Conservation (phyloP, 2,329 filamentous ascomycete species). For the Biscogniauxia marginata region DNA sequence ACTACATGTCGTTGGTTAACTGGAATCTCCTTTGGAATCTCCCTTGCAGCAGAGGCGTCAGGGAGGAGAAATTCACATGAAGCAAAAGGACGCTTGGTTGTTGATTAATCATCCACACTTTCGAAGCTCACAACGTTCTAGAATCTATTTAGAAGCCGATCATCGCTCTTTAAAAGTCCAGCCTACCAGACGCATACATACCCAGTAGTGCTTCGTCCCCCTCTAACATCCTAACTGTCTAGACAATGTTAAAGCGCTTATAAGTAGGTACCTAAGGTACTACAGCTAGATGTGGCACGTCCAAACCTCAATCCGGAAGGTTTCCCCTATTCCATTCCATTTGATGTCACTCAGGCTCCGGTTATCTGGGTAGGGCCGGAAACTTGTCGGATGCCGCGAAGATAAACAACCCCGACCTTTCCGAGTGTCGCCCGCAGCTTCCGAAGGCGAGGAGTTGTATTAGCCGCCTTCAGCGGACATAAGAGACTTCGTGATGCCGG, state of each 20-base stretch:
- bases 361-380: background rate
- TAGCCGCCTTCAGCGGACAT: background rate
- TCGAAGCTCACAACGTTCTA: slow-evolving; percentile 12
- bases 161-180: background rate
- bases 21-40: too few relatives aligned
- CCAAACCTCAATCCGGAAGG: background rate
- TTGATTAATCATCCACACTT: slow-evolving; percentile 1
- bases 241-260: background rate
- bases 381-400: background rate
- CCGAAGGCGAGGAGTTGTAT: background rate
- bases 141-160: slow-evolving; percentile 13
- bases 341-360: background rate
- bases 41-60: background rate
- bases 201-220: background rate
- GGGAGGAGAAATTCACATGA: background rate
- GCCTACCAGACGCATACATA: background rate
- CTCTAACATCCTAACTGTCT: background rate
- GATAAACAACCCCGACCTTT: background rate
- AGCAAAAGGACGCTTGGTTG: background rate
- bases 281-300: background rate
- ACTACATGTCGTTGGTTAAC: too few relatives aligned
- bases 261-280: background rate
- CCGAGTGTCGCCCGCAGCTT: background rate
- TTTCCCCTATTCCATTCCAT: background rate
- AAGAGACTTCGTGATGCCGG: background rate